Evolutionary conservation across 2,329 filamentous ascomycete genomes (phyloP).

Genomic region (Grosmannia clavigera): DNA sequence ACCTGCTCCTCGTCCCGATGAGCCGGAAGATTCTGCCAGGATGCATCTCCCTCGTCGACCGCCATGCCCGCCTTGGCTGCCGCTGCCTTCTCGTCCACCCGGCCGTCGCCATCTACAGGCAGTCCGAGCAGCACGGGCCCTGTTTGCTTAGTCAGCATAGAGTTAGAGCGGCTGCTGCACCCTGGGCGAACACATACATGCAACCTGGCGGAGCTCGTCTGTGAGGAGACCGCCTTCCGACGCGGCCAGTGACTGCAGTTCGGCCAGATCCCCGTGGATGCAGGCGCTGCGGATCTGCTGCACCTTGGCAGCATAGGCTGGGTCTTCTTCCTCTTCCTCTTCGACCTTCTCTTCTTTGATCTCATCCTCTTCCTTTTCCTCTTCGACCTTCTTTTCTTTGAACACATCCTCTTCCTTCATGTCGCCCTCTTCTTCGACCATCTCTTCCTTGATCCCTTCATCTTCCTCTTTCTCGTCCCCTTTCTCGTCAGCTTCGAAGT

Average conservation of each 20-base stretch:
- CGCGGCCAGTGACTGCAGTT: constrained; percentile 45
- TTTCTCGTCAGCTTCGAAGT: no score
- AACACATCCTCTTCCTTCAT: no score
- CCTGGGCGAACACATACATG: constrained; percentile 50
- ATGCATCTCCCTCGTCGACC: constrained; percentile 11
- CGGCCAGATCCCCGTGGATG: constrained; percentile 39
- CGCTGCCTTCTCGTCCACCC: neutral
- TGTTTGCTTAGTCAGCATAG: constrained; percentile 19
- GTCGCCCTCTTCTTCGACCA: no score
- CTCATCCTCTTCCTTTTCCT: no score
- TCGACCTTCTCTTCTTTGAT: neutral
- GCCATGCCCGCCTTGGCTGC: constrained; percentile 11
- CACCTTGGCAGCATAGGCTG: constrained; percentile 20
- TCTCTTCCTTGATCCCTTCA: no score
- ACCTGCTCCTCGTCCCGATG: constrained; percentile 89
- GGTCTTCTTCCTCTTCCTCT: constrained; percentile 3
- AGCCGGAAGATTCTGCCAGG: constrained; percentile 53
- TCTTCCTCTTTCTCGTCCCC: no score
- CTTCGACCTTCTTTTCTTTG: no score
- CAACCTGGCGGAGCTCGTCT: constrained; percentile 55
- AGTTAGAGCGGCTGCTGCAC: neutral
- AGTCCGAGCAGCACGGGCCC: constrained; percentile 50
- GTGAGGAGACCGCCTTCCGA: constrained; percentile 54
- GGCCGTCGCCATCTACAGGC: constrained; percentile 2
- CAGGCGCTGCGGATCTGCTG: constrained; percentile 48